Conservation (phyloP, 352 stramenopile genomes). For the Phytophthora ohioensis region DNA sequence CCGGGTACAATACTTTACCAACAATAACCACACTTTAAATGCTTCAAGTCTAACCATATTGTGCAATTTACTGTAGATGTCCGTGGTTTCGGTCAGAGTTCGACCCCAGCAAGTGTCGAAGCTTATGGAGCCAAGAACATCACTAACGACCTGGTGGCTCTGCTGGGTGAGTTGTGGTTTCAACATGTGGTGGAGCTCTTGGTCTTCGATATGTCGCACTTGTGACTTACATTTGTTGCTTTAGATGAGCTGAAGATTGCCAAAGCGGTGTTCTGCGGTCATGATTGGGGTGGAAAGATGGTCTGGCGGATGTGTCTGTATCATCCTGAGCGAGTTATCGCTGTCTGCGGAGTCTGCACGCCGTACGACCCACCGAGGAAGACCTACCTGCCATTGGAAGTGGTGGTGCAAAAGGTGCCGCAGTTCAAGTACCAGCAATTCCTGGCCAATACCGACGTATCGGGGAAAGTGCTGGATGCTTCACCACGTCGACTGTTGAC, state of each 20-base stretch:
- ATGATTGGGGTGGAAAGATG: conserved; percentile 69
- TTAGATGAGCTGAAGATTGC: conserved; percentile 59
- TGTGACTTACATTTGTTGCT: neutral
- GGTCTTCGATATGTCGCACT: conserved; percentile 1
- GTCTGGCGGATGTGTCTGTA: conserved; percentile 68
- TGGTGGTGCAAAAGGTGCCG: conserved; percentile 37
- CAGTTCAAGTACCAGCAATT: conserved; percentile 59
- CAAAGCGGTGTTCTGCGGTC: conserved; percentile 64
- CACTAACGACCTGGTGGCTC: conserved; percentile 43
- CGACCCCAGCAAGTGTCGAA: conserved; percentile 40
- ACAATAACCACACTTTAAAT: neutral
- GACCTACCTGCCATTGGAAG: conserved; percentile 44
- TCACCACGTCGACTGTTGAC: conserved; percentile 47
- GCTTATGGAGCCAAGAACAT: conserved; percentile 62
- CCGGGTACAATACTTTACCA: conserved; percentile 30
- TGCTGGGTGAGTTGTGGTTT: conserved; percentile 42
- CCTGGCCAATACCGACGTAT: conserved; percentile 43
- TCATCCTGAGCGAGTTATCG: conserved; percentile 63
- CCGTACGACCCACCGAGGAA: conserved; percentile 55
- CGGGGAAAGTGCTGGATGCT: conserved; percentile 45
- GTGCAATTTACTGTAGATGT: conserved; percentile 40
- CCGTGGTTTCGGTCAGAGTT: conserved; percentile 64
- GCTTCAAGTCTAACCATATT: neutral
- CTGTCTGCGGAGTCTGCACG: conserved; percentile 60
- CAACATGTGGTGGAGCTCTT: neutral